A percentile compares a stretch with the other conserved stretches of the same genome.
Evolutionary conservation across 2,329 filamentous ascomycete genomes (phyloP).

Genomic region (Alternaria novae-zelandiae): DNA sequence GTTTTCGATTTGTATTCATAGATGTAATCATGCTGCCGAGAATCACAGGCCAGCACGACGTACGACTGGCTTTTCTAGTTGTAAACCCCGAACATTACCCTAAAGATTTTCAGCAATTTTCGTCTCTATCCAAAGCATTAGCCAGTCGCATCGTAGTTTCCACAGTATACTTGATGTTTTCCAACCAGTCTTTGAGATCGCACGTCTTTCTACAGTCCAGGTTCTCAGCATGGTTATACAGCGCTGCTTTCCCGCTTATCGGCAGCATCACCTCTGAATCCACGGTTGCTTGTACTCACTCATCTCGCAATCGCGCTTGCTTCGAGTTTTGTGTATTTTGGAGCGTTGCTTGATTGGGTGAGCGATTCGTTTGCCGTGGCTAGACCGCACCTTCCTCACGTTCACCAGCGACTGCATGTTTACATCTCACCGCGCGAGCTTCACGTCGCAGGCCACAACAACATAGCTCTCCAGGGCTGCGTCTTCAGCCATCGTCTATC

Average conservation of each 20-base stretch:
- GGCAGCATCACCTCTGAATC: not conserved
- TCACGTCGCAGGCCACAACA: not conserved
- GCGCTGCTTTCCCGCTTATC: not conserved
- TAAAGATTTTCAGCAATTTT: not conserved
- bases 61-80: not conserved
- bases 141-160: not conserved
- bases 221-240: not conserved
- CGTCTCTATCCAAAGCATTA: not conserved
- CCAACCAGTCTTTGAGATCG: not conserved
- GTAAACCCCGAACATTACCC: not conserved
- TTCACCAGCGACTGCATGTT: not conserved
- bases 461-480: not conserved
- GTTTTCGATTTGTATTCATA: not conserved
- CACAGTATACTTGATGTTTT: not conserved
- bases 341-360: not conserved
- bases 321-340: not conserved
- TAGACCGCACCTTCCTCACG: slow-evolving; percentile 6
- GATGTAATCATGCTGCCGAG: not conserved
- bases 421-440: not conserved
- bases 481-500: not conserved
- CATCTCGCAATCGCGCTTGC: not conserved
- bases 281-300: not conserved
- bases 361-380: slow-evolving; percentile 3
- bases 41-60: not conserved
- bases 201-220: not conserved